These are phyloP conservation scores for Candida montana DNA, from an alignment of 805 yeast species.

Conservation along the genomic window DNA sequence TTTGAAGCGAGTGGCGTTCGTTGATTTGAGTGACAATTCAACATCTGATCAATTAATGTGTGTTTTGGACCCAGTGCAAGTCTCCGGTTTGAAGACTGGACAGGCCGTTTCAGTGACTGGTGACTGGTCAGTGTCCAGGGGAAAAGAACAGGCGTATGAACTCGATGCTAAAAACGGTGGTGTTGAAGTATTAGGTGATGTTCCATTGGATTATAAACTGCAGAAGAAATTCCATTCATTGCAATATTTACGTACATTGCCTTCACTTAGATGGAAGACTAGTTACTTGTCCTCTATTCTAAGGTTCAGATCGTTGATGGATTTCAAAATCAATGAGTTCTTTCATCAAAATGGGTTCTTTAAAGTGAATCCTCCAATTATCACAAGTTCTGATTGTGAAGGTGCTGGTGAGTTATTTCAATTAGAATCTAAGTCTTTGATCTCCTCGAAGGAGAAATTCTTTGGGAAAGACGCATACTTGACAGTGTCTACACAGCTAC, in stretches of 20 bases:
- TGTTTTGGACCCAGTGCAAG: conserved; percentile 39
- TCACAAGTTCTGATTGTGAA: conserved; percentile 91
- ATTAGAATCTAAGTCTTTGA: conserved; percentile 34
- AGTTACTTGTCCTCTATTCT: conserved; percentile 57
- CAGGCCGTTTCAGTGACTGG: conserved; percentile 42
- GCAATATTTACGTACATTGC: conserved; percentile 64
- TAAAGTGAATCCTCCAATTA: conserved; percentile 80
- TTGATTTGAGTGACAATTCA: conserved; percentile 80
- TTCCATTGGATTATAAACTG: conserved; percentile 64
- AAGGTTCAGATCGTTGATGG: conserved; percentile 68
- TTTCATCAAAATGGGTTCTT: conserved; percentile 50
- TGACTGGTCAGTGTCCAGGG: conserved; percentile 39
- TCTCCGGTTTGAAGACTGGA: conserved; percentile 36
- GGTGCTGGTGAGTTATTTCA: conserved; percentile 92
- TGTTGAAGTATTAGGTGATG: conserved; percentile 53
- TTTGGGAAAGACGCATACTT: conserved; percentile 66
- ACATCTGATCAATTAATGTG: conserved; percentile 48
- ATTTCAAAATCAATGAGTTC: conserved; percentile 45
- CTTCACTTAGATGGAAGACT: conserved; percentile 74
- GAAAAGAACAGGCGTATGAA: conserved; percentile 51
- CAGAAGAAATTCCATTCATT: conserved; percentile 73
- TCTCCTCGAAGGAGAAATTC: conserved; percentile 31
- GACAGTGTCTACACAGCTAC: conserved; percentile 90
- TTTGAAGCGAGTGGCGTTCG: conserved; percentile 72
- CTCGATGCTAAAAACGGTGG: conserved; percentile 28